These are phyloP conservation scores for Tritrichomonas foetus DNA, from an alignment of 208 protist species.

Conservation along the genomic window DNA sequence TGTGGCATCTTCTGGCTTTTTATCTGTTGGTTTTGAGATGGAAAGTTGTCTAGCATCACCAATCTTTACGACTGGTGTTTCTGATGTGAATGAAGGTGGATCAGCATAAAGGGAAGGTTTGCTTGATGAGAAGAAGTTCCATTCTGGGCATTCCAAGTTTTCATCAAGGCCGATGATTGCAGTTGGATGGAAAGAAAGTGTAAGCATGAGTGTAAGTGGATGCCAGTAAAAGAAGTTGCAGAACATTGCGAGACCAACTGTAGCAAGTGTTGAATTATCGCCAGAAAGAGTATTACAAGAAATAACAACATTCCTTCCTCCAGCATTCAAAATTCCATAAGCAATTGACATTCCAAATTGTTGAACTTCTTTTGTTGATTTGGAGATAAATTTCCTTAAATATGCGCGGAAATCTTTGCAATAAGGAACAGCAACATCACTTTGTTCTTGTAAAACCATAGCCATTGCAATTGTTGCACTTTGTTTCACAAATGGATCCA, in stretches of 20 bases:
- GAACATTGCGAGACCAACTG: conserved; percentile 32
- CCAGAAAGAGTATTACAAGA: not conserved
- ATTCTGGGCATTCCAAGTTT: not conserved
- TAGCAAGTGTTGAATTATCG: not conserved
- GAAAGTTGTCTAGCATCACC: not conserved
- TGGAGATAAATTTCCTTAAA: not conserved
- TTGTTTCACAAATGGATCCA: conserved; percentile 75
- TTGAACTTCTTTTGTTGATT: not conserved
- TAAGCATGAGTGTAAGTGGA: not conserved
- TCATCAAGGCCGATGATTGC: not conserved
- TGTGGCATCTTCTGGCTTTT: not conserved
- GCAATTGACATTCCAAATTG: not conserved
- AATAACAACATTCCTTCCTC: not conserved
- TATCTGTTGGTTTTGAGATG: not conserved
- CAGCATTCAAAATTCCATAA: conserved; percentile 22
- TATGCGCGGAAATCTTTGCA: not conserved
- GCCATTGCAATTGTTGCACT: conserved; percentile 85
- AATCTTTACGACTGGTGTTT: not conserved
- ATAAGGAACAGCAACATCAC: not conserved
- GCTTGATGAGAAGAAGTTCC: not conserved
- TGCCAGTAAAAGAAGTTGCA: not conserved
- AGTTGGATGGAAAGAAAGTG: conserved; percentile 1
- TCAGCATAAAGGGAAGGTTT: not conserved
- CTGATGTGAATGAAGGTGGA: not conserved
- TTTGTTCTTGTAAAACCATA: conserved; percentile 73